Evolutionary conservation across 108 stramenopile species (phyloP), one percentile per base, ranked within the genome.

Genomic region (Chaetoceros muelleri): DNA sequence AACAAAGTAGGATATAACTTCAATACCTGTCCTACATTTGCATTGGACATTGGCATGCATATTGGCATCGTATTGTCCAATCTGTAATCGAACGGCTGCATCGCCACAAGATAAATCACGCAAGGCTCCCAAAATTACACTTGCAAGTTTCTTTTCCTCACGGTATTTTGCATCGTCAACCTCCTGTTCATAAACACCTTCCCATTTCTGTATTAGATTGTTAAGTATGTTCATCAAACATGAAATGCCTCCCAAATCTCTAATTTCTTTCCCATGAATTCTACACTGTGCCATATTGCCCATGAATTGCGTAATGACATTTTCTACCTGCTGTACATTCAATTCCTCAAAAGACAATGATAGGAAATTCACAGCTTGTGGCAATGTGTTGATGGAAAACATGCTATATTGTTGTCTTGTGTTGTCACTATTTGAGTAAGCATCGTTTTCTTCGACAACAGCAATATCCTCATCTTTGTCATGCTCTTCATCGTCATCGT

Each of bases 21-120:
- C 67, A 24, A 72, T 30, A 20, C 71, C 74, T 57, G 64, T 69
- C 28, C 60, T 34, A 17, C 3, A 1, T 1, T 46, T n/a, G n/a
- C 40, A 2, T 2, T 24, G 17, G 3, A 1, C 25, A 2, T 25
- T 24, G 21, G 24, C 2, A 24, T 17, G 25, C 7, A 65, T 50
- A 27, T 52, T 28, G 7, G 52, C 24, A 22, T 30, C 52, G 56
- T 66, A 72, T 53, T 46, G 58, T 57, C 72, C 70, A 52, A 75
- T 49, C 30, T 70, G 62, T 60, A 58, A 47, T n/a, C 76, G 69
- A 60, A 52, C 67, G 7, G 54, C 55, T 49, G 76, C 72, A 5
- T 58, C 60, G 20, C 76, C 76, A 55, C 76, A 77, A 1, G 72
- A 51, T 40, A 77, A 62, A 54, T 77, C 76, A 28, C 76, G 72